phyloP scores from a whole-genome alignment of 768 basidiomycete genomes.

The Mycena amicta region DNA sequence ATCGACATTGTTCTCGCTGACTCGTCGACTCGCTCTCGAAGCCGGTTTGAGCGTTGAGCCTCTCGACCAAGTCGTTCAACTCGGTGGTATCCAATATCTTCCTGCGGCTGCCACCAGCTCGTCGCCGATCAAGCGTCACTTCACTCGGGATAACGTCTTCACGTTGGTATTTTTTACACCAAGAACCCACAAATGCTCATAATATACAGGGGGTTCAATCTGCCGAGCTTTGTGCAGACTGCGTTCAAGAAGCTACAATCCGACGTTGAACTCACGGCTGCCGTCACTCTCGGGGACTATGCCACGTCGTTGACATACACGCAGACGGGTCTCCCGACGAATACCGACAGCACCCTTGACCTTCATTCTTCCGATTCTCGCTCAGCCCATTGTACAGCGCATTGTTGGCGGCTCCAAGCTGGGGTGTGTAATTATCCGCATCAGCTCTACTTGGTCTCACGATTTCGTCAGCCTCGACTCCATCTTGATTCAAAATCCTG shows the following conservation, averaged over 20 bases:
- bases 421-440: slow-evolving; percentile 49
- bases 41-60: slow-evolving; percentile 63
- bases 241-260: slow-evolving; percentile 68
- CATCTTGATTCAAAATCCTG: slow-evolving; percentile 62
- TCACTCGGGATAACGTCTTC: slow-evolving; percentile 49
- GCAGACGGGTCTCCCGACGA: slow-evolving; percentile 56
- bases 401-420: slow-evolving; percentile 61
- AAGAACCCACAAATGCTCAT: neutral
- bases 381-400: slow-evolving; percentile 74
- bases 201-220: slow-evolving; percentile 55
- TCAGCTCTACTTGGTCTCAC: slow-evolving; percentile 49
- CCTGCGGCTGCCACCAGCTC: slow-evolving; percentile 36
- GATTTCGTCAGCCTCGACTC: slow-evolving; percentile 49
- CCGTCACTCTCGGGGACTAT: slow-evolving; percentile 67
- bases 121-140: slow-evolving; percentile 28
- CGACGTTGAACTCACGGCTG: slow-evolving; percentile 58
- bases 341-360: slow-evolving; percentile 63
- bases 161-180: slow-evolving; percentile 40
- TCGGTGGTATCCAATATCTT: slow-evolving; percentile 70
- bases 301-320: slow-evolving; percentile 62
- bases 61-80: slow-evolving; percentile 63
- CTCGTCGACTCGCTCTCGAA: slow-evolving; percentile 64
- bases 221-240: slow-evolving; percentile 61
- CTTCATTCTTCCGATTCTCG: slow-evolving; percentile 69
- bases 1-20: slow-evolving; percentile 67